Conservation (phyloP, 2,329 filamentous ascomycete genomes). For the Rutstroemia sydowiana region DNA sequence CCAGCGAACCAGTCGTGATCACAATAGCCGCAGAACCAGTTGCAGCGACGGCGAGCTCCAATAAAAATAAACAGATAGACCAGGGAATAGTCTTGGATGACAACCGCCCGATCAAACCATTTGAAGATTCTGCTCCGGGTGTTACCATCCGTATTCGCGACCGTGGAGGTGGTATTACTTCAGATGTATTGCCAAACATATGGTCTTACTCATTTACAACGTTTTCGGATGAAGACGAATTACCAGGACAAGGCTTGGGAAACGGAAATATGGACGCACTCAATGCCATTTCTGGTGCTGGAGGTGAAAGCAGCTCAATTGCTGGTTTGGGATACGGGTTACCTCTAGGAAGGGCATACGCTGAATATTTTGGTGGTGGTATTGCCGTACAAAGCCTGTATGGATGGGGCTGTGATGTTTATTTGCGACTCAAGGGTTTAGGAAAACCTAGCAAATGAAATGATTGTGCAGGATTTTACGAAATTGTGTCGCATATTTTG, state of each 20-base stretch:
- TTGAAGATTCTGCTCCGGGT: constrained; percentile 64
- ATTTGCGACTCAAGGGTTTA: constrained; percentile 43
- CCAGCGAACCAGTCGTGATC: constrained; percentile 76
- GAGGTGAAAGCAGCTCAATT: constrained; percentile 71
- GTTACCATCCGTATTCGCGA: constrained; percentile 95
- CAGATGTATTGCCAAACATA: constrained; percentile 75
- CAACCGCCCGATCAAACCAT: constrained; percentile 41
- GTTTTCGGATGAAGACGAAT: constrained; percentile 58
- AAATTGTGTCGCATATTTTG: no score
- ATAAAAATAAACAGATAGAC: not conserved
- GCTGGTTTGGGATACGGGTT: constrained; percentile 90
- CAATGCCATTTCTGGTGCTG: constrained; percentile 65
- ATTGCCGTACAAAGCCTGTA: constrained; percentile 92
- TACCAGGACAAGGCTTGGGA: constrained; percentile 36
- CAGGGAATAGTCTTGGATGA: not conserved
- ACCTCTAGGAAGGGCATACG: constrained; percentile 85
- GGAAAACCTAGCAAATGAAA: constrained; percentile 21
- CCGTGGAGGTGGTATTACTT: constrained; percentile 85
- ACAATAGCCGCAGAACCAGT: constrained; percentile 68
- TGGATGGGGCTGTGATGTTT: constrained; percentile 75
- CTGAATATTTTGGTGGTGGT: constrained; percentile 95
- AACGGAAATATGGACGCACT: constrained; percentile 56
- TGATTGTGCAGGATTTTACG: not conserved
- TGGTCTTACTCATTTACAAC: constrained; percentile 99
- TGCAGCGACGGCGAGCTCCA: constrained; percentile 6